phyloP scores from a whole-genome alignment of 1,284 basidiomycete genomes.

The Cryptococcus wingfieldii region DNA sequence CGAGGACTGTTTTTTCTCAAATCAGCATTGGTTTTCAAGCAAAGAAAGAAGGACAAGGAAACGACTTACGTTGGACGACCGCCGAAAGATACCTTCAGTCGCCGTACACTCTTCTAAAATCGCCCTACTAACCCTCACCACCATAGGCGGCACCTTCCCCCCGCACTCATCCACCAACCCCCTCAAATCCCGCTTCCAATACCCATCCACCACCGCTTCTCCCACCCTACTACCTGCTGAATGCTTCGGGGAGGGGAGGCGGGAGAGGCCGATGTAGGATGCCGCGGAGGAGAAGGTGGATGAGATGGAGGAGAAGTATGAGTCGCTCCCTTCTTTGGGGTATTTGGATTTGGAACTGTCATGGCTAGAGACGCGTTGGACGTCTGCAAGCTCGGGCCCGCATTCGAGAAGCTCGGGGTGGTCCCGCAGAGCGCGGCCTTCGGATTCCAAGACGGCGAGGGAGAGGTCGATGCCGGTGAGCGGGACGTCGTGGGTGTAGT shows the following conservation, averaged over 20 bases:
- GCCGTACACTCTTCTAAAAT: constrained; percentile 27
- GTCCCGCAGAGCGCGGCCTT: constrained; percentile 24
- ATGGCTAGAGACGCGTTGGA: neutral
- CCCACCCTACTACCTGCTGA: neutral
- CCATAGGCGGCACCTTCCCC: constrained; percentile 20
- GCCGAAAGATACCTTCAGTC: constrained; percentile 40
- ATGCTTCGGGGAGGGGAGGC: neutral
- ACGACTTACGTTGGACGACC: constrained; percentile 29
- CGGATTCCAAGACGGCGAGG: constrained; percentile 26
- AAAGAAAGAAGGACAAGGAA: neutral
- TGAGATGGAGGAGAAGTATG: constrained; percentile 4
- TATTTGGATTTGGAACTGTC: constrained; percentile 2
- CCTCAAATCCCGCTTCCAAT: constrained; percentile 19
- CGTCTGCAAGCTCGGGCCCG: neutral
- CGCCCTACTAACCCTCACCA: constrained; percentile 20
- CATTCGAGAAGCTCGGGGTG: constrained; percentile 14
- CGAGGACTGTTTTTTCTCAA: constrained; percentile 17
- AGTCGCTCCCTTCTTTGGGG: constrained; percentile 4
- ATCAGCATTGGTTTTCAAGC: neutral
- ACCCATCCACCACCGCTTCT: constrained; percentile 6
- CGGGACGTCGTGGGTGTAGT: constrained; percentile 19
- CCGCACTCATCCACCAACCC: constrained; percentile 16
- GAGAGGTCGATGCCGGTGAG: constrained; percentile 32
- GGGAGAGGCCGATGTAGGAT: constrained; percentile 10
- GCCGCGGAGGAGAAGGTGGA: constrained; percentile 12